Conservation (phyloP, 2,329 filamentous ascomycete genomes). For the Fusarium nelsonii region DNA sequence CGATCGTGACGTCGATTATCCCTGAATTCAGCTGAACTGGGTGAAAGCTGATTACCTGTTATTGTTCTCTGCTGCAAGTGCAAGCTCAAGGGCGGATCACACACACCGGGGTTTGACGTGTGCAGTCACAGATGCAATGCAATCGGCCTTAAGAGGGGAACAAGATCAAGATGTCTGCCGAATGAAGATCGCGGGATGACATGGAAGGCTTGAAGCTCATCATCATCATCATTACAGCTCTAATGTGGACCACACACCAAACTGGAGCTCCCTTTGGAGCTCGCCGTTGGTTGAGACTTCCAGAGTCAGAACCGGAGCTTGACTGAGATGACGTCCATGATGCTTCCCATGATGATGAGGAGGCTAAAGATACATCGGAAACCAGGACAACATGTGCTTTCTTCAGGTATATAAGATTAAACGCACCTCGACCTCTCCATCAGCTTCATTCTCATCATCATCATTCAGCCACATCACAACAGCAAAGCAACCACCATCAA, state of each 20-base stretch:
- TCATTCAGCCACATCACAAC: background rate
- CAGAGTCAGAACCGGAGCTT: background rate
- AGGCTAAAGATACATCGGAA: constrained; percentile 1
- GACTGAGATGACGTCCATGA: constrained; percentile 36
- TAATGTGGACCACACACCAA: background rate
- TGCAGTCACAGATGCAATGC: background rate
- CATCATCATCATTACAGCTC: constrained; percentile 10
- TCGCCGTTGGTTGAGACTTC: constrained; percentile 12
- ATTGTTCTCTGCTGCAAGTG: constrained; percentile 1
- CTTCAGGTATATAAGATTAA: constrained; percentile 32
- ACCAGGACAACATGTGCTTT: background rate
- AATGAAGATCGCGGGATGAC: constrained; percentile 42
- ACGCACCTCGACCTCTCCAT: constrained; percentile 1
- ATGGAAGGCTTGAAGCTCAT: constrained; percentile 34
- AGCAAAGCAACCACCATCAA: background rate
- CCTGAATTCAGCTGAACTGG: constrained; percentile 27
- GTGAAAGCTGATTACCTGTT: constrained; percentile 3
- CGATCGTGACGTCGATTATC: constrained; percentile 25
- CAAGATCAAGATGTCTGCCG: constrained; percentile 18
- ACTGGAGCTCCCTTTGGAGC: background rate
- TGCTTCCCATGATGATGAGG: constrained; percentile 21
- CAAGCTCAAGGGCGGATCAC: background rate
- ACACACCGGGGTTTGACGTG: constrained; percentile 6
- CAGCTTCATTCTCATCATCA: background rate
- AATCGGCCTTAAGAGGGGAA: constrained; percentile 11